Conservation (phyloP, 306 rosid species). For the Ammopiptanthus mongolicus region DNA sequence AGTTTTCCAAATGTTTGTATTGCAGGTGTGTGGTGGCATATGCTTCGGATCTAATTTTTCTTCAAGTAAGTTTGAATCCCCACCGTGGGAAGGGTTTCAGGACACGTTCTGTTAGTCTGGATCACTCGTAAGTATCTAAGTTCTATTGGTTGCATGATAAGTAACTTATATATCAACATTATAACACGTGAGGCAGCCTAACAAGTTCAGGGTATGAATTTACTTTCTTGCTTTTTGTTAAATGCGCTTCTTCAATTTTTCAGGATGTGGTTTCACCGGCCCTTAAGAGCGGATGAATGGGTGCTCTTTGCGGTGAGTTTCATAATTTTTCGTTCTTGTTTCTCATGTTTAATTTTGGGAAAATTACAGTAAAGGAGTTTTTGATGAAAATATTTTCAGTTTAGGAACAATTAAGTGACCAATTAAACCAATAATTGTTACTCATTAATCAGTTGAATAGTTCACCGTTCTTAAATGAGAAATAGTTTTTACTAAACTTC, state of each 20-base stretch:
- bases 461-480: background rate
- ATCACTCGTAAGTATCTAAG: constrained; percentile 74
- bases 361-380: background rate
- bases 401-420: background rate
- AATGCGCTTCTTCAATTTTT: background rate
- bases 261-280: constrained; percentile 96
- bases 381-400: background rate
- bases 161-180: background rate
- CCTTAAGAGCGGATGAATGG: constrained; percentile 91
- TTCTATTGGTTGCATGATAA: background rate
- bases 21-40: constrained; percentile 90
- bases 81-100: constrained; percentile 65
- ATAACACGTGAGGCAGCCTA: background rate
- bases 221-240: background rate
- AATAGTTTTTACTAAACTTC: background rate
- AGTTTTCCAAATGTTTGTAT: background rate
- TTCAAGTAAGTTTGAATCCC: constrained; percentile 79
- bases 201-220: background rate
- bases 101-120: constrained; percentile 73
- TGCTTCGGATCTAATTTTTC: constrained; percentile 82
- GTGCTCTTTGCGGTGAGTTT: constrained; percentile 64
- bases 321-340: background rate
- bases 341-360: background rate
- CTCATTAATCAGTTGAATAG: background rate
- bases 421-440: background rate